Evolutionary conservation across 2,329 filamentous ascomycete genomes (phyloP), one percentile per base, ranked within the genome.

Genomic region (Chaetoscypha palmicola): DNA sequence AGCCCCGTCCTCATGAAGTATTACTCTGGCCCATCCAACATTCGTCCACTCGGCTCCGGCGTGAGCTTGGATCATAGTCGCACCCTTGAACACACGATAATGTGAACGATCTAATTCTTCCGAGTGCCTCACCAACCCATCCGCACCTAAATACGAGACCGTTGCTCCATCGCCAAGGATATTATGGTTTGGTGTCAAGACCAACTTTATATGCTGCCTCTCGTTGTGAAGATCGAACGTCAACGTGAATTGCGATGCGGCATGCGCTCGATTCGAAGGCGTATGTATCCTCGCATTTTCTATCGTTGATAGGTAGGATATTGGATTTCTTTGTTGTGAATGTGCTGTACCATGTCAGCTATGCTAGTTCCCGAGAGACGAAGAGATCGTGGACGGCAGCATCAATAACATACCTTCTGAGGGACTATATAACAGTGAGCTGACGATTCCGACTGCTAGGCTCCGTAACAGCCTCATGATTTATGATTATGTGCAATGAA

Each of bases 151-250:
- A 60, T 88, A 83, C 30, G 81, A 77, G 37, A 98, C 71, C 39
- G 75, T 77, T 7, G 90, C 84, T 56, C 83, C 81, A 12, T 88
- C 76, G 43, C 83, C 77, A 35, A 98, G 72, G 46, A 97, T 81
- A 65, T 97, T 87, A 68, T 94, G 79, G 62, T 97, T 97, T 3
- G 92, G 92, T 62, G 92, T 81, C 38, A 98, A 74, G 43, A 77
- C 75, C 41, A 98, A 74, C 53, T 88, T 86, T 58, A 97, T 72
- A 54, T 79, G 76, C 51, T 89, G 76, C 48, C 74, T 68, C 41
- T 76, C 72, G 48, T 77, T 69, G 58, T 85, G 79, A 26, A 95
- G 68, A 45, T 78, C 72, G 63, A 98, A 96, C 22, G 78, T 81
- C 49, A 98, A 69, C 58, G 95, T 86, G 64, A 98, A 98, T 17